Evolutionary conservation across 1,284 basidiomycete genomes (phyloP).

Genomic region (Pseudozyma pruni): DNA sequence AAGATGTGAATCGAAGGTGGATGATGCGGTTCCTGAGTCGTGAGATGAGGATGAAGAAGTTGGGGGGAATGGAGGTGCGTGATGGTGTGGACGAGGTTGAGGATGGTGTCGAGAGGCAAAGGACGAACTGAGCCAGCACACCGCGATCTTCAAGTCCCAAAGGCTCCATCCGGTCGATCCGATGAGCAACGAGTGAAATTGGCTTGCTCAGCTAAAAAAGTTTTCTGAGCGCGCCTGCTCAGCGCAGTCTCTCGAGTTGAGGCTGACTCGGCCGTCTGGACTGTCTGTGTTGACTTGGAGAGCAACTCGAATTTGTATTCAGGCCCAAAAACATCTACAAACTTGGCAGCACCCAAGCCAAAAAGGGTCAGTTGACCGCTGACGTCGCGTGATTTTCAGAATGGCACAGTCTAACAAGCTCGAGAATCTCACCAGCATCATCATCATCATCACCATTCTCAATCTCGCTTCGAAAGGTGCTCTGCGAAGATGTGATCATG

Average conservation of each 20-base stretch:
- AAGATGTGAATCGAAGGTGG: constrained; percentile 11
- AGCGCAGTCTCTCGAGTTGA: background rate
- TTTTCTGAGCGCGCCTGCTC: constrained; percentile 2
- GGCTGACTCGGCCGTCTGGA: constrained; percentile 29
- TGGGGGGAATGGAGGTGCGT: background rate
- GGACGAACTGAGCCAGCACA: constrained; percentile 3
- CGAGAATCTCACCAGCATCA: background rate
- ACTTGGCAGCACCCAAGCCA: constrained; percentile 1
- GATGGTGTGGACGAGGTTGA: background rate
- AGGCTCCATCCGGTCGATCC: constrained; percentile 7
- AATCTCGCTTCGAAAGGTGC: too few relatives aligned
- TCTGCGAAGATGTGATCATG: too few relatives aligned
- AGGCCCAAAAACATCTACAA: constrained; percentile 12
- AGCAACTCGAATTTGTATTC: background rate
- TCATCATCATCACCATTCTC: background rate
- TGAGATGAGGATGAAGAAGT: too few relatives aligned
- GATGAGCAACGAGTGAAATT: too few relatives aligned
- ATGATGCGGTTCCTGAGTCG: too few relatives aligned
- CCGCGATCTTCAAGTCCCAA: background rate
- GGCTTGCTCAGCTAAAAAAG: constrained; percentile 24
- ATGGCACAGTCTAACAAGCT: background rate
- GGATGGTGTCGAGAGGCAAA: background rate
- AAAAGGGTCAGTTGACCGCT: constrained; percentile 7
- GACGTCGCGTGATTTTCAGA: too few relatives aligned
- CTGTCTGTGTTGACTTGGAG: background rate